phyloP scores from a whole-genome alignment of 2,329 filamentous ascomycete species.

The Nigrospora sphaerica region DNA sequence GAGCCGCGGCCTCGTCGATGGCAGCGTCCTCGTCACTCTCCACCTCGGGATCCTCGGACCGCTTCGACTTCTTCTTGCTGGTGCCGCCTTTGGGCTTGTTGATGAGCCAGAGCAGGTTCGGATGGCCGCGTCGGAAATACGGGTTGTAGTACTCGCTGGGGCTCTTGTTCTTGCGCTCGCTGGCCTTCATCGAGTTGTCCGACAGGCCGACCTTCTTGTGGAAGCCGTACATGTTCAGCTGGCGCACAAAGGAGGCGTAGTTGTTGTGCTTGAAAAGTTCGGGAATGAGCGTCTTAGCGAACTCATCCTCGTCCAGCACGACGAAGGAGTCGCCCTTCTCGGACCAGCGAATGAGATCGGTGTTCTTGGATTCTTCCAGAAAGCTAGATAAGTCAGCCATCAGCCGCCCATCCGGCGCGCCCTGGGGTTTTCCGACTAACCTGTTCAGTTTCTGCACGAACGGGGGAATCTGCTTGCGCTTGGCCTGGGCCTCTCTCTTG shows the following conservation, averaged over 20 bases:
- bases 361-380: conserved; percentile 86
- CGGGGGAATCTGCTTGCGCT: conserved; percentile 91
- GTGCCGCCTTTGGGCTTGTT: conserved; percentile 81
- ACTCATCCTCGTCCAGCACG: conserved; percentile 94
- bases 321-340: conserved; percentile 95
- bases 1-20: conserved; percentile 35
- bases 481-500: conserved; percentile 81
- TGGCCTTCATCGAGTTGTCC: conserved; percentile 96
- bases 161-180: conserved; percentile 94
- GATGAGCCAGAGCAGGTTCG: conserved; percentile 90
- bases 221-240: conserved; percentile 96
- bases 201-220: conserved; percentile 92
- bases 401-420: no score
- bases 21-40: conserved; percentile 64
- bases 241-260: conserved; percentile 92
- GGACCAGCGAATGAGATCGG: conserved; percentile 93
- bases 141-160: conserved; percentile 97
- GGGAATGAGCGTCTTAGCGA: conserved; percentile 92
- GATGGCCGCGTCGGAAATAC: conserved; percentile 88
- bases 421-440: conserved; percentile 40
- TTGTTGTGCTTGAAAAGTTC: conserved; percentile 99
- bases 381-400: conserved; percentile 53
- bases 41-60: conserved; percentile 55
- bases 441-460: conserved; percentile 95
- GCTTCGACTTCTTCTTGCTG: conserved; percentile 48